Conservation (phyloP, 495 filamentous ascomycete species). For the Annulohypoxylon moriforme region DNA sequence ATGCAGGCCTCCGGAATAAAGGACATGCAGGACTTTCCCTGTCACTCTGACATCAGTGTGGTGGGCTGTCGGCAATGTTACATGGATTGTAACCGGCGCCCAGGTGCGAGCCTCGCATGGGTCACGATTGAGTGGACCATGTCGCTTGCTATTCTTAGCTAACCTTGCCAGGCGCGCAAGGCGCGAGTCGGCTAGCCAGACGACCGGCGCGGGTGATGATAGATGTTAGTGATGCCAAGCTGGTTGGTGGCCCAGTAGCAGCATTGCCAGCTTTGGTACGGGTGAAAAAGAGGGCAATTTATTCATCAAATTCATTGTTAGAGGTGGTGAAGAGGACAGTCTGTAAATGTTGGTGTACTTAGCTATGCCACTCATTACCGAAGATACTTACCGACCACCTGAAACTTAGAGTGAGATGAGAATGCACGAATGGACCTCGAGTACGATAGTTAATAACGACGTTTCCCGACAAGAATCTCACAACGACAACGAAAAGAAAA, state of each 20-base stretch:
- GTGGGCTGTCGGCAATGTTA: slow-evolving; percentile 36
- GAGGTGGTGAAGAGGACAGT: not conserved
- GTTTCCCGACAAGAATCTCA: not conserved
- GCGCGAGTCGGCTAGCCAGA: slow-evolving; percentile 35
- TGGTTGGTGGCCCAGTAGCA: slow-evolving; percentile 1
- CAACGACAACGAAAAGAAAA: slow-evolving; percentile 3
- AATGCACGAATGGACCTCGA: not conserved
- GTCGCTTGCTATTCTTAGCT: slow-evolving; percentile 41
- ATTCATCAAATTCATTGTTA: slow-evolving; percentile 6
- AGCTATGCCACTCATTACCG: not conserved
- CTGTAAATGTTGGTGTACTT: not conserved
- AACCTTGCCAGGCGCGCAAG: slow-evolving; percentile 15
- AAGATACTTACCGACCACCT: slow-evolving; percentile 4
- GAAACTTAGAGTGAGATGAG: slow-evolving; percentile 4
- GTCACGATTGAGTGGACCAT: slow-evolving; percentile 27
- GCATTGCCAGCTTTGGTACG: not conserved
- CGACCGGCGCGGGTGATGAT: slow-evolving; percentile 27
- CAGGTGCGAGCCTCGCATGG: slow-evolving; percentile 26
- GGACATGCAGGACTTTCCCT: slow-evolving; percentile 26
- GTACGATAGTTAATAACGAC: slow-evolving; percentile 15
- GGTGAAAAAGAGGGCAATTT: not conserved
- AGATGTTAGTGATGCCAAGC: slow-evolving; percentile 16
- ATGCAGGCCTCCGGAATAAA: slow-evolving; percentile 35
- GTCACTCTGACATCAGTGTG: slow-evolving; percentile 41
- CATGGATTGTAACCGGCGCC: slow-evolving; percentile 31